A percentile compares a stretch with the other conserved stretches of the same genome.
Evolutionary conservation across 2,329 filamentous ascomycete genomes (phyloP).

Genomic region (Meredithiella fracta): DNA sequence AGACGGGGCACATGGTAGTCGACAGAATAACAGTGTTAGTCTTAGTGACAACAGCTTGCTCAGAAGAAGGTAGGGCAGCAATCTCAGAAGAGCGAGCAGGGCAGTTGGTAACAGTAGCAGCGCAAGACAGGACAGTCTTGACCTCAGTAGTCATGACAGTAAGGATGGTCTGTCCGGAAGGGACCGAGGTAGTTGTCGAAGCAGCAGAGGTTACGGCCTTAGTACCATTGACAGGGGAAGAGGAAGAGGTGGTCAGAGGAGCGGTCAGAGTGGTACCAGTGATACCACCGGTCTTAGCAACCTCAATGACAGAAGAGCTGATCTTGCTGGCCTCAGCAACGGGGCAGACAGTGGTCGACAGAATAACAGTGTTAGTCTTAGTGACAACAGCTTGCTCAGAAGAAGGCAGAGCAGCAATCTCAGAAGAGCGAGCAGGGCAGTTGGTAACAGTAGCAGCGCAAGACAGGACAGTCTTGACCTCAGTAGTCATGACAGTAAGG

Average conservation of each 20-base stretch:
- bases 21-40: slow-evolving; percentile 22
- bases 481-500: slow-evolving; percentile 27
- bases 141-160: slow-evolving; percentile 25
- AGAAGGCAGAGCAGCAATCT: slow-evolving; percentile 22
- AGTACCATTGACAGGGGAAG: slow-evolving; percentile 17
- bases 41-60: slow-evolving; percentile 16
- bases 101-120: slow-evolving; percentile 40
- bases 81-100: slow-evolving; percentile 21
- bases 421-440: slow-evolving; percentile 28
- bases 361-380: slow-evolving; percentile 20
- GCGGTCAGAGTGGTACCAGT: slow-evolving; percentile 23
- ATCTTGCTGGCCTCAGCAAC: slow-evolving; percentile 26
- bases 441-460: slow-evolving; percentile 34
- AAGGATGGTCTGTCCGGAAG: slow-evolving; percentile 22
- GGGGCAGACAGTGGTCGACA: slow-evolving; percentile 30
- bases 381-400: slow-evolving; percentile 16
- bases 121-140: slow-evolving; percentile 6
- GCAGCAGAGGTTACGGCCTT: slow-evolving; percentile 2
- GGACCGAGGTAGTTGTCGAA: slow-evolving; percentile 1
- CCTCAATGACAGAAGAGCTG: slow-evolving; percentile 26
- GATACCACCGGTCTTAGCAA: slow-evolving; percentile 24
- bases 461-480: slow-evolving; percentile 8
- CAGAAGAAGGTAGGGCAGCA: slow-evolving; percentile 22
- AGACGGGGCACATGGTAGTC: slow-evolving; percentile 30
- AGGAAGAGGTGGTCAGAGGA: slow-evolving; percentile 22